phyloP scores from a whole-genome alignment of 345 rosid genomes.

The Punica granatum region DNA sequence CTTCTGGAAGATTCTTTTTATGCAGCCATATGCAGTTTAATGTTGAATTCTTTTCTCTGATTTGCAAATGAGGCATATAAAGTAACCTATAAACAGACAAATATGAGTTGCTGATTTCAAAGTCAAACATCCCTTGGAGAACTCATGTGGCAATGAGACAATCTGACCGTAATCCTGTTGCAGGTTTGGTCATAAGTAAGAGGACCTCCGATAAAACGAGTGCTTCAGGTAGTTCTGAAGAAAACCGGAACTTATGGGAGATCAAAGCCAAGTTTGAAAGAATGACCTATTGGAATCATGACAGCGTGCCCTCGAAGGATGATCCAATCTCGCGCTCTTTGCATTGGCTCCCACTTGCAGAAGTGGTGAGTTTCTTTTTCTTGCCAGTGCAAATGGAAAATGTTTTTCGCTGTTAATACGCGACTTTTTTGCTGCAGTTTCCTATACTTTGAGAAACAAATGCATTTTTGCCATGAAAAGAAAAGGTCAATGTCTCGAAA shows the following conservation, averaged over 20 bases:
- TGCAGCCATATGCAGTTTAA: not conserved
- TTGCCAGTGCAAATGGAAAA: not conserved
- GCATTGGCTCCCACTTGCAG: conserved; percentile 67
- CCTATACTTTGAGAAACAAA: not conserved
- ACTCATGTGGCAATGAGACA: not conserved
- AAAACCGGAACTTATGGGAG: conserved; percentile 50
- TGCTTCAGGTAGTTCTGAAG: conserved; percentile 30
- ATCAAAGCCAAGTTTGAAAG: conserved; percentile 61
- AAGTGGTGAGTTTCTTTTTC: conserved; percentile 49
- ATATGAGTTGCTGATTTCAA: not conserved
- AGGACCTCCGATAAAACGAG: conserved; percentile 41
- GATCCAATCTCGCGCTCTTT: conserved; percentile 67
- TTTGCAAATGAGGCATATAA: not conserved
- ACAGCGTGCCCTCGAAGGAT: conserved; percentile 61
- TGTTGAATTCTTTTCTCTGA: not conserved
- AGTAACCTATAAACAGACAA: too few species aligned
- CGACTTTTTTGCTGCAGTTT: not conserved
- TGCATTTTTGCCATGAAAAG: not conserved
- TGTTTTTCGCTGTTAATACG: not conserved
- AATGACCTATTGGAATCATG: conserved; percentile 86
- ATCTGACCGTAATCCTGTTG: not conserved
- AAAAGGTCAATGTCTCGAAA: not conserved
- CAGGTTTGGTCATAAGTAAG: conserved; percentile 77
- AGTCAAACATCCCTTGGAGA: not conserved
- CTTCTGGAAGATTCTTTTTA: not conserved